Percentiles rank a stretch among this genome's conserved stretches.
Evolutionary conservation across 345 rosid species (phyloP).

Genomic region (Euphorbia peplus): DNA sequence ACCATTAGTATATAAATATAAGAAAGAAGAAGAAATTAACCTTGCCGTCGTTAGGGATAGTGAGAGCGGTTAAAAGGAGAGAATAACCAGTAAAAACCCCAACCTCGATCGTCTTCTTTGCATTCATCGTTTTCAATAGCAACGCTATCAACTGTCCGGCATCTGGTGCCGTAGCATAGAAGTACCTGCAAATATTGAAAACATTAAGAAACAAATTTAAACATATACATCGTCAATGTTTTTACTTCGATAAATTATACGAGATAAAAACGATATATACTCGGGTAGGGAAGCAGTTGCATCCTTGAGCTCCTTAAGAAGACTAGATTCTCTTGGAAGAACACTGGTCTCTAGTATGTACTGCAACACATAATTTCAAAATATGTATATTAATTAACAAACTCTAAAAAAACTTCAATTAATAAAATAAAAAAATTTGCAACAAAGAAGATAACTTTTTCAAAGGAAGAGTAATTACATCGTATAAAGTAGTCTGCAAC

Average conservation of each 20-base stretch:
- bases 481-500: too few relatives aligned
- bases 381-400: background rate
- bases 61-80: constrained; percentile 78
- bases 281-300: constrained; percentile 51
- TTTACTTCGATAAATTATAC: too few relatives aligned
- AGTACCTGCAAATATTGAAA: constrained; percentile 31
- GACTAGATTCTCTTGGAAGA: constrained; percentile 61
- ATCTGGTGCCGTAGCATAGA: constrained; percentile 60
- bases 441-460: too few relatives aligned
- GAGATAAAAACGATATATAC: constrained; percentile 20
- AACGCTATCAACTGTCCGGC: constrained; percentile 65
- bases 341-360: constrained; percentile 67
- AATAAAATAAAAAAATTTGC: too few relatives aligned
- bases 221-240: too few relatives aligned
- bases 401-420: too few relatives aligned
- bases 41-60: constrained; percentile 70
- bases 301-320: constrained; percentile 60
- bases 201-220: too few relatives aligned
- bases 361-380: too few relatives aligned
- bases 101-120: constrained; percentile 63
- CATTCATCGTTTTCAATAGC: constrained; percentile 51
- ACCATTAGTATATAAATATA: too few relatives aligned
- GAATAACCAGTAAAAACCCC: constrained; percentile 91
- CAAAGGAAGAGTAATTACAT: too few relatives aligned
- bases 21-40: too few relatives aligned